phyloP scores from a whole-genome alignment of 441 rosid genomes.

The Geranium incanum region DNA sequence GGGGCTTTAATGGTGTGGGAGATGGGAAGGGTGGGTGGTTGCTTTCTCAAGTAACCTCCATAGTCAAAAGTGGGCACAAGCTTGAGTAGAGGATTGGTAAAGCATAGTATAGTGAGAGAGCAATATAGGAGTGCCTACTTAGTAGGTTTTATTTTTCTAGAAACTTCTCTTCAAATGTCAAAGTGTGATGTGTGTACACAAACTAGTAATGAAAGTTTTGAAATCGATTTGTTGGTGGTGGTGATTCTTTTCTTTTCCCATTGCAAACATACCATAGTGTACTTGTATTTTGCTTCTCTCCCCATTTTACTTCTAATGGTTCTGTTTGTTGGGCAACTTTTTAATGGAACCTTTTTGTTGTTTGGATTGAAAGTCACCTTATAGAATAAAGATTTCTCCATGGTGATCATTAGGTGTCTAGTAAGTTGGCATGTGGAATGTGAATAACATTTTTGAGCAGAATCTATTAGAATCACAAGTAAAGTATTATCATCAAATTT shows the following conservation, averaged over 20 bases:
- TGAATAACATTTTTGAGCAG: no score
- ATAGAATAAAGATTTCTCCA: neutral
- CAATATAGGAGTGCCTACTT: neutral
- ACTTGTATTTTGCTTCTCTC: neutral
- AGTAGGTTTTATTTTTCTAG: neutral
- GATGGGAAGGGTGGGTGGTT: neutral
- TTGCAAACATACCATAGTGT: neutral
- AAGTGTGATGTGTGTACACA: neutral
- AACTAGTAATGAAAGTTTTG: neutral
- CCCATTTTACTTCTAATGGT: neutral
- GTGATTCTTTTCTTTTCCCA: neutral
- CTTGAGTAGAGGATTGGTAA: constrained; percentile 2
- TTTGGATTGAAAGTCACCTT: neutral
- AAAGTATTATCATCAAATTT: no score
- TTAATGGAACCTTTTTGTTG: neutral
- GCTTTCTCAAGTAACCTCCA: neutral
- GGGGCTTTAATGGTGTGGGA: no score
- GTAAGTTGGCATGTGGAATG: neutral
- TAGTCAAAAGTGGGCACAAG: constrained; percentile 4
- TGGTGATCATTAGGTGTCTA: neutral
- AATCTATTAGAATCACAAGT: no score
- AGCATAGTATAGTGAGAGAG: neutral
- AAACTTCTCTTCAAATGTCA: neutral
- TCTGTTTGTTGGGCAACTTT: neutral
- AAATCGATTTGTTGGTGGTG: neutral